phyloP scores from a whole-genome alignment of 345 rosid genomes.

The Cardamine resedifolia region DNA sequence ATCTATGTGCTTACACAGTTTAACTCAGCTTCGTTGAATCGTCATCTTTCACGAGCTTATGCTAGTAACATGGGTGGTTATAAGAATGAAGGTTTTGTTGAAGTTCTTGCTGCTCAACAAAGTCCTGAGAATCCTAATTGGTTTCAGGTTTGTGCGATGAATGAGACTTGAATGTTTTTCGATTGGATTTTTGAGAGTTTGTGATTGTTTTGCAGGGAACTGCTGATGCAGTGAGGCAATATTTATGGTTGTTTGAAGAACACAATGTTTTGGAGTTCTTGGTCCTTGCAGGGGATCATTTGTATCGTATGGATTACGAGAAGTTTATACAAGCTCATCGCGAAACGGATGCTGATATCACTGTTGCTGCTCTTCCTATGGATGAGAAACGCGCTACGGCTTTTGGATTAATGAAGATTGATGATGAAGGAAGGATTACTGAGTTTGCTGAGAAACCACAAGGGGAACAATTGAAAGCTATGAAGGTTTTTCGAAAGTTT shows the following conservation, averaged over 20 bases:
- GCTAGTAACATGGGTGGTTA: constrained; percentile 98
- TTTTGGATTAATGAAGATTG: constrained; percentile 95
- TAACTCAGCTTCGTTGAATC: constrained; percentile 94
- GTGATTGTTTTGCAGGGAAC: constrained; percentile 61
- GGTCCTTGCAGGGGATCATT: constrained; percentile 96
- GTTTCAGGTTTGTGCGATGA: constrained; percentile 65
- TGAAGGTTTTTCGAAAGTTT: constrained; percentile 53
- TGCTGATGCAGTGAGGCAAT: constrained; percentile 97
- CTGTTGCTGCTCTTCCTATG: constrained; percentile 98
- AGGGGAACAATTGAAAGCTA: constrained; percentile 90
- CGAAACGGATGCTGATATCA: constrained; percentile 95
- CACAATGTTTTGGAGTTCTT: constrained; percentile 90
- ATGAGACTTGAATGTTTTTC: neutral
- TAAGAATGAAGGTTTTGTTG: constrained; percentile 98
- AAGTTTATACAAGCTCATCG: constrained; percentile 94
- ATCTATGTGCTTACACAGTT: constrained; percentile 95
- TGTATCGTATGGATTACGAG: constrained; percentile 97
- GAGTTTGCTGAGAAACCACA: constrained; percentile 96
- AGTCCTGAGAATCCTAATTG: constrained; percentile 98
- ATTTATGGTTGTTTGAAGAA: constrained; percentile 95
- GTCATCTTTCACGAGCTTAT: constrained; percentile 91
- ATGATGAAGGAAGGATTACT: constrained; percentile 90
- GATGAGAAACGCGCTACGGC: constrained; percentile 93
- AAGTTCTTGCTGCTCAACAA: constrained; percentile 97
- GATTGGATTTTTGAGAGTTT: neutral